Conservation (phyloP, 768 basidiomycete species). For the Tylopilus rubrobrunneus region DNA sequence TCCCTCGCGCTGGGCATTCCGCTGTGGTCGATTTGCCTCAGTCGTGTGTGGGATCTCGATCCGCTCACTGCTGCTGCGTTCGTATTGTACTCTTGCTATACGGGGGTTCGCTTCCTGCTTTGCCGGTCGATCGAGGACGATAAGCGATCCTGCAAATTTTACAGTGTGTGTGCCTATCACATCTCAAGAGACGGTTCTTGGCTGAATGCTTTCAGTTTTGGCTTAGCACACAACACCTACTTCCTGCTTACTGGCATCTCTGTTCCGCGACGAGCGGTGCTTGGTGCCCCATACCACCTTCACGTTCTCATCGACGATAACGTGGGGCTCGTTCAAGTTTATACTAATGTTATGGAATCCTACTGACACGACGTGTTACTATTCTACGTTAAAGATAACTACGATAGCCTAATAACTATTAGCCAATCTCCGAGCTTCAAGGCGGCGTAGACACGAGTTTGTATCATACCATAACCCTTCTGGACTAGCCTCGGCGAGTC, state of each 20-base stretch:
- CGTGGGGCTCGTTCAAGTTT: neutral
- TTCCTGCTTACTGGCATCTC: constrained; percentile 15
- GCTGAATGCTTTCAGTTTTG: constrained; percentile 9
- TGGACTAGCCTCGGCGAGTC: neutral
- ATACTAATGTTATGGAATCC: no score
- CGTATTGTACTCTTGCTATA: constrained; percentile 13
- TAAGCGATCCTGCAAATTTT: constrained; percentile 21
- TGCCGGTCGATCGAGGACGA: constrained; percentile 16
- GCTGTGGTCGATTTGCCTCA: constrained; percentile 23
- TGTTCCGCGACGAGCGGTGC: neutral
- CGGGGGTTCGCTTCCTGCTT: constrained; percentile 18
- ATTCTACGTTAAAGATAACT: no score
- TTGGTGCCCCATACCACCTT: neutral
- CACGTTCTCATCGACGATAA: neutral
- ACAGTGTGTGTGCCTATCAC: constrained; percentile 15
- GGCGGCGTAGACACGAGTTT: neutral
- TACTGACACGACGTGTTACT: no score
- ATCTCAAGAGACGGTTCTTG: neutral
- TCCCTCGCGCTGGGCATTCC: constrained; percentile 21
- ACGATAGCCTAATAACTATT: neutral
- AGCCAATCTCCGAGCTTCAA: neutral
- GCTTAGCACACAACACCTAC: constrained; percentile 12
- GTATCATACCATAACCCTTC: neutral
- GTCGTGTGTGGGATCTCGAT: constrained; percentile 18
- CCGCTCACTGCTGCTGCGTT: constrained; percentile 11